phyloP scores from a whole-genome alignment of 1,139 yeast genomes.

The Pichia sp. region DNA sequence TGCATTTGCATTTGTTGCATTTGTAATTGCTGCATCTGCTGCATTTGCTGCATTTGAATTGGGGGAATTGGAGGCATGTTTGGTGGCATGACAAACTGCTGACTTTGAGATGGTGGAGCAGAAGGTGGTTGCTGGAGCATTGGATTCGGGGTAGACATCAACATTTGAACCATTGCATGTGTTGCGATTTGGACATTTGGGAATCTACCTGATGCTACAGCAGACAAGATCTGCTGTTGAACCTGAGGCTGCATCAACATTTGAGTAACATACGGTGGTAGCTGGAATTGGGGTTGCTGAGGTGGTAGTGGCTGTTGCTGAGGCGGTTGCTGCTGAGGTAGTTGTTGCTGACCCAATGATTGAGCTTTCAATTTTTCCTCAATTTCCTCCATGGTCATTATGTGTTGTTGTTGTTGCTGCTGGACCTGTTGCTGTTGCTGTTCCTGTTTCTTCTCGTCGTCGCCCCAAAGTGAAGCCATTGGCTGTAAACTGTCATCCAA shows the following conservation, averaged over 20 bases:
- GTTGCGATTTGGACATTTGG: slow-evolving; percentile 26
- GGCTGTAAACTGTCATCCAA: slow-evolving; percentile 47
- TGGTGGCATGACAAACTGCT: slow-evolving; percentile 8
- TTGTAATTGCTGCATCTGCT: slow-evolving; percentile 18
- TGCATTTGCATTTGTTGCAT: slow-evolving; percentile 18
- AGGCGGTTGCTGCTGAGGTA: slow-evolving; percentile 15
- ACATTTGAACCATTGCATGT: slow-evolving; percentile 27
- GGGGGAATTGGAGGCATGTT: no score
- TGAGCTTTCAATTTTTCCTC: slow-evolving; percentile 54
- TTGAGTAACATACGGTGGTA: slow-evolving; percentile 24
- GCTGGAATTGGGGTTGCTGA: slow-evolving; percentile 16
- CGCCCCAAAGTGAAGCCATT: slow-evolving; percentile 60
- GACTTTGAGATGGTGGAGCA: slow-evolving; percentile 4
- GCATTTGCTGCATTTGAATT: slow-evolving; percentile 16
- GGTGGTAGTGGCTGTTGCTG: slow-evolving; percentile 21
- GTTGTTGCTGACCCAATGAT: not conserved
- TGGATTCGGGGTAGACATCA: slow-evolving; percentile 20
- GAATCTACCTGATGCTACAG: slow-evolving; percentile 27
- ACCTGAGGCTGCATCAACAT: slow-evolving; percentile 26
- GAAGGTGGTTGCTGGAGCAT: slow-evolving; percentile 20
- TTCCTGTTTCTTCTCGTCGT: slow-evolving; percentile 20
- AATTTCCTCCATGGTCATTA: slow-evolving; percentile 65
- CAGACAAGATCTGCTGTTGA: slow-evolving; percentile 26
- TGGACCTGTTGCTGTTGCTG: slow-evolving; percentile 15
- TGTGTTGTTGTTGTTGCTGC: slow-evolving; percentile 24